These are phyloP conservation scores for Trichoderma semiorbis DNA, from an alignment of 2,329 filamentous ascomycete genomes.

Conservation along the genomic window DNA sequence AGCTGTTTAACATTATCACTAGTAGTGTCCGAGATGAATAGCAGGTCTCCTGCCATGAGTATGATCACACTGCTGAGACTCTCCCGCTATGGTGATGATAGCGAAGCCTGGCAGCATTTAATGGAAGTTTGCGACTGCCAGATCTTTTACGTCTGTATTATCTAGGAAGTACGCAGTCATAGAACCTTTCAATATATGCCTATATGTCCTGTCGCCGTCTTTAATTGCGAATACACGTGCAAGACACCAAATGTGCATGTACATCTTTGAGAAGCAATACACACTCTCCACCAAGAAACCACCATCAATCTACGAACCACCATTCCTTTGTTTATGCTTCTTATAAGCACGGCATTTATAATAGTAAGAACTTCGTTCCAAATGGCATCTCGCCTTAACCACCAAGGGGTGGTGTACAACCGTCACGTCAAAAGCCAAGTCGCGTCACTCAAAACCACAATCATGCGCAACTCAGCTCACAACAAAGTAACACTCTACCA, in stretches of 20 bases:
- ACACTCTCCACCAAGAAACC: not conserved
- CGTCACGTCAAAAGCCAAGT: not conserved
- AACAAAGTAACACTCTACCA: not conserved
- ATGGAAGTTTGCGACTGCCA: not conserved
- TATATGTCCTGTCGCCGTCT: no score
- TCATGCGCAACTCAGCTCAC: not conserved
- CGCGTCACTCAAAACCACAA: not conserved
- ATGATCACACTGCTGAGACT: not conserved
- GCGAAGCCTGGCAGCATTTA: not conserved
- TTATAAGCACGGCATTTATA: not conserved
- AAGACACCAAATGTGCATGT: not conserved
- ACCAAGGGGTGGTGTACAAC: not conserved
- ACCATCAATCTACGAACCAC: not conserved
- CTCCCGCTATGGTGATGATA: not conserved
- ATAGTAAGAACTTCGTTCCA: not conserved
- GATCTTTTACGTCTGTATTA: not conserved
- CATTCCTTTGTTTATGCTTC: not conserved
- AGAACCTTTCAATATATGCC: no score
- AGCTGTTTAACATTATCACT: not conserved
- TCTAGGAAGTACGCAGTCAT: no score
- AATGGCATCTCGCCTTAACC: not conserved
- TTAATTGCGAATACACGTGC: no score
- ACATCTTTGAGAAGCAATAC: not conserved
- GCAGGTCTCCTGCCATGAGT: not conserved
- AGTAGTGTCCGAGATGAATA: not conserved